A percentile compares a stretch with the other conserved stretches of the same genome.
Evolutionary conservation across 2,329 filamentous ascomycete species (phyloP).

Genomic region (Colletotrichum plurivorum): DNA sequence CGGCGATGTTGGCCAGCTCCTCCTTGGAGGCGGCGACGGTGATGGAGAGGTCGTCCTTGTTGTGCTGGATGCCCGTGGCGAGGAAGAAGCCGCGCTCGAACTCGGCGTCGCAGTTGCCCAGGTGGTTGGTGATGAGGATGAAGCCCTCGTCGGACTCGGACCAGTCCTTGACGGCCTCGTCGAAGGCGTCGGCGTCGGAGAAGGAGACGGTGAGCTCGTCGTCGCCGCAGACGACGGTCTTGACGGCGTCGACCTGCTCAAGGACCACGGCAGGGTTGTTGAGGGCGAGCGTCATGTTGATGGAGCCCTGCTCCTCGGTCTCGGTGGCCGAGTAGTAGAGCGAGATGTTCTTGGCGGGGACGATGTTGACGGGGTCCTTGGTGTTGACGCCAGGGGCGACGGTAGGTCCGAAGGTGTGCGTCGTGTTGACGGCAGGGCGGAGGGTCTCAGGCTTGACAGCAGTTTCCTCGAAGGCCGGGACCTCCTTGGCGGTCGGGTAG

Average conservation of each 20-base stretch:
- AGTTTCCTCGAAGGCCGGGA: slow-evolving; percentile 20
- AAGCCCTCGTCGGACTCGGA: slow-evolving; percentile 43
- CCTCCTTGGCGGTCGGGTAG: slow-evolving; percentile 9
- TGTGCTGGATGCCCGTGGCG: slow-evolving; percentile 46
- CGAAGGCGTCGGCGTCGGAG: slow-evolving; percentile 34
- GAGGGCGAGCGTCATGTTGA: slow-evolving; percentile 43
- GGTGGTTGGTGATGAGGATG: slow-evolving; percentile 58
- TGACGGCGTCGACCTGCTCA: slow-evolving; percentile 42
- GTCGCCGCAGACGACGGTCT: slow-evolving; percentile 34
- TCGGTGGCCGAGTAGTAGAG: slow-evolving; percentile 40
- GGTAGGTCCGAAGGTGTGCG: slow-evolving; percentile 40
- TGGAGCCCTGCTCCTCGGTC: slow-evolving; percentile 38
- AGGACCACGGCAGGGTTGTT: slow-evolving; percentile 43
- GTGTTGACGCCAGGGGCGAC: slow-evolving; percentile 32
- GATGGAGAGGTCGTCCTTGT: slow-evolving; percentile 47
- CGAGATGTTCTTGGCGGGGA: slow-evolving; percentile 41
- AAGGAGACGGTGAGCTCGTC: slow-evolving; percentile 42
- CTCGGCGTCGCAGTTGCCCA: slow-evolving; percentile 56
- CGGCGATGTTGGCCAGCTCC: slow-evolving; percentile 50
- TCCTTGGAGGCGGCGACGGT: slow-evolving; percentile 50
- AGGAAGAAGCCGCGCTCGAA: slow-evolving; percentile 57
- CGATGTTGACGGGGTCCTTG: slow-evolving; percentile 41
- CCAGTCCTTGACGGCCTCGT: slow-evolving; percentile 42
- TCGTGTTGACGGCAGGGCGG: slow-evolving; percentile 46
- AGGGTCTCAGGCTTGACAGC: slow-evolving; percentile 41